phyloP scores from a whole-genome alignment of 768 basidiomycete genomes.

The Psilocybe tampanensis region DNA sequence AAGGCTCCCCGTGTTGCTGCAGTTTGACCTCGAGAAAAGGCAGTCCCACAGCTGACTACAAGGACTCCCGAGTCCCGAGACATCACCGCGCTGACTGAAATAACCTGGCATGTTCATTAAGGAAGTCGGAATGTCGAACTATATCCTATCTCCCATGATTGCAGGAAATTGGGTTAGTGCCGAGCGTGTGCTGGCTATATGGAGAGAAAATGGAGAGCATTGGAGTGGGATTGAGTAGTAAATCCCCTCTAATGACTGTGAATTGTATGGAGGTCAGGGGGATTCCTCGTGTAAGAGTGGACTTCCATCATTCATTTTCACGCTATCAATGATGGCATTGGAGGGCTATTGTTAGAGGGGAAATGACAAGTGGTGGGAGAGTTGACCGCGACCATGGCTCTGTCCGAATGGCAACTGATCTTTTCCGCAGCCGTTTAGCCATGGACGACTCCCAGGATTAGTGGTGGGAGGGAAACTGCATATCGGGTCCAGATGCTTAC shows the following conservation, averaged over 20 bases:
- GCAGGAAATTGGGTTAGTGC: neutral
- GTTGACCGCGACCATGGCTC: conserved; percentile 7
- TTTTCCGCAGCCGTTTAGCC: conserved; percentile 20
- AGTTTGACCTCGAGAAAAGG: too few species aligned
- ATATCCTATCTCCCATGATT: neutral
- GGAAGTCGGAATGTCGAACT: neutral
- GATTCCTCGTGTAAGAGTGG: conserved; percentile 13
- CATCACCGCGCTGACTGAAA: conserved; percentile 11
- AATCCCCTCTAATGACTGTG: conserved; percentile 13
- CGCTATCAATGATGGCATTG: conserved; percentile 13
- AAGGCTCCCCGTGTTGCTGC: too few species aligned
- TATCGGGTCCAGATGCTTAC: conserved; percentile 17
- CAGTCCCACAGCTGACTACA: neutral
- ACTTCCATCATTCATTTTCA: conserved; percentile 18
- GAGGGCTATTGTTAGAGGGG: conserved; percentile 14
- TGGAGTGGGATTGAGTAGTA: neutral
- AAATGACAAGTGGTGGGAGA: conserved; percentile 21
- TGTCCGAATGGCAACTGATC: conserved; percentile 17
- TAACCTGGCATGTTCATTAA: neutral
- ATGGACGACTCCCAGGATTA: conserved; percentile 20
- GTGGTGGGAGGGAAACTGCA: conserved; percentile 19
- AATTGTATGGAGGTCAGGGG: conserved; percentile 9
- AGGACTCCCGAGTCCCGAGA: conserved; percentile 11
- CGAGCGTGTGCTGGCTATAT: conserved; percentile 1
- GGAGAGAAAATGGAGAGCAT: neutral